Percentiles rank a stretch among this genome's conserved stretches.
Evolutionary conservation across 192 early-diverging fungal genomes (phyloP).

Genomic region (Backusella tuberculispora): DNA sequence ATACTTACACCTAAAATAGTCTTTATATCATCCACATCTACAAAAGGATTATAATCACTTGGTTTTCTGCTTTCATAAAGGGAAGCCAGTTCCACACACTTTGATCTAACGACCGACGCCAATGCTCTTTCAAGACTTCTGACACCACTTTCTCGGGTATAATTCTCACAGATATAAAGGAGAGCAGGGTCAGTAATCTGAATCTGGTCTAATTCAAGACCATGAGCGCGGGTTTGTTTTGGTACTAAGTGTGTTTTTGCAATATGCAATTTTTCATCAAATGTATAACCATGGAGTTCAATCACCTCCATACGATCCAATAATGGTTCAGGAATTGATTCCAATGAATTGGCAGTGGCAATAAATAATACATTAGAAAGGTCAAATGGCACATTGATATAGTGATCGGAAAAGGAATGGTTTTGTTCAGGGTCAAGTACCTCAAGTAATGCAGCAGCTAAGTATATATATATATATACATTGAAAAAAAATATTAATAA

Average conservation of each 20-base stretch:
- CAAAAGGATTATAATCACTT: slow-evolving; percentile 46
- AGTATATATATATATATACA: background rate
- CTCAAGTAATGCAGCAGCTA: slow-evolving; percentile 78
- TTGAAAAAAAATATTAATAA: background rate
- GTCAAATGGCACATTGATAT: slow-evolving; percentile 71
- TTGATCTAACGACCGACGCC: slow-evolving; percentile 67
- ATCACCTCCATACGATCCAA: slow-evolving; percentile 88
- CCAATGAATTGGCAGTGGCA: slow-evolving; percentile 79
- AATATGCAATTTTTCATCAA: slow-evolving; percentile 83
- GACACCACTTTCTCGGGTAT: slow-evolving; percentile 84
- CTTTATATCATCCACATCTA: slow-evolving; percentile 55
- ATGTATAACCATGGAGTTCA: slow-evolving; percentile 77
- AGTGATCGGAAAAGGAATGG: slow-evolving; percentile 79
- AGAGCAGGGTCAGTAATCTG: slow-evolving; percentile 61
- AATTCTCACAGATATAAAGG: slow-evolving; percentile 64
- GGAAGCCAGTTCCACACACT: slow-evolving; percentile 69
- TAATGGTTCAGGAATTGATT: slow-evolving; percentile 78
- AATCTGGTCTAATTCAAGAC: slow-evolving; percentile 51
- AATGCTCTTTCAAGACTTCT: slow-evolving; percentile 75
- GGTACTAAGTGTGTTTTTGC: slow-evolving; percentile 74
- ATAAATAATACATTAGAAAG: slow-evolving; percentile 78
- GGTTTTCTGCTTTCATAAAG: slow-evolving; percentile 47
- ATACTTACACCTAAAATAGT: slow-evolving; percentile 72
- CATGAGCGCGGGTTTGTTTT: slow-evolving; percentile 73
- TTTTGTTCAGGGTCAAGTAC: slow-evolving; percentile 91